Evolutionary conservation across 371 early-diverging fungal genomes (phyloP).

Genomic region (Blakeslea trispora): DNA sequence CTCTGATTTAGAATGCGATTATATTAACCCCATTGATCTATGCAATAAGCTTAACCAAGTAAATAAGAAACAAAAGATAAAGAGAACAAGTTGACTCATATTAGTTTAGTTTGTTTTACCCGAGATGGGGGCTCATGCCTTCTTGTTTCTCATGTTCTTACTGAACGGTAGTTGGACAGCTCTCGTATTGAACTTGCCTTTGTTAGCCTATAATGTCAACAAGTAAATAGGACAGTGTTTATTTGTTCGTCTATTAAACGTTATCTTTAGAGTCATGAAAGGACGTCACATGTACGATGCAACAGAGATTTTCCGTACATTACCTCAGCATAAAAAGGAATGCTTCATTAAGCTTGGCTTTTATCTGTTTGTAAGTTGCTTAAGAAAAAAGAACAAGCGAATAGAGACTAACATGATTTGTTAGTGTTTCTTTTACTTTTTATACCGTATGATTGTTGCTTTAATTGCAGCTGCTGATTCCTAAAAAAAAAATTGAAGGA

Average conservation of each 20-base stretch:
- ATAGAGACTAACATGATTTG: too few relatives aligned
- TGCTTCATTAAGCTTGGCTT: conserved; percentile 94
- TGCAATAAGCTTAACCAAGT: conserved; percentile 95
- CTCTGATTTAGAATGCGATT: conserved; percentile 94
- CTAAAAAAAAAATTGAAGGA: too few relatives aligned
- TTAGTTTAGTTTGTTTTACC: conserved; percentile 86
- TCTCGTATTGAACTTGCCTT: conserved; percentile 81
- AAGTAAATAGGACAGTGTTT: conserved; percentile 60
- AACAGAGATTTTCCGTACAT: conserved; percentile 95
- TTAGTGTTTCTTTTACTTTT: conserved; percentile 87
- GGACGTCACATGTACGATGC: conserved; percentile 92
- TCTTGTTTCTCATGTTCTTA: conserved; percentile 81
- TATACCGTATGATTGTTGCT: conserved; percentile 77
- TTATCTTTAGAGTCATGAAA: conserved; percentile 65
- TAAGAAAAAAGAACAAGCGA: background rate
- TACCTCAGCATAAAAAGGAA: conserved; percentile 89
- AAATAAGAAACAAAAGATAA: conserved; percentile 9
- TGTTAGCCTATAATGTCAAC: conserved; percentile 81
- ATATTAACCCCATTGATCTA: conserved; percentile 98
- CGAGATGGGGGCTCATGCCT: conserved; percentile 83
- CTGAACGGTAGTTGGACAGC: conserved; percentile 89
- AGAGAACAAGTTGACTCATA: background rate
- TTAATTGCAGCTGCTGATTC: conserved; percentile 61
- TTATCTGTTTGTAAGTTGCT: conserved; percentile 74
- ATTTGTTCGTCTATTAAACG: conserved; percentile 1